A percentile compares a stretch with the other conserved stretches of the same genome.
These are phyloP conservation scores for Botrytis byssoidea DNA, from an alignment of 2,329 filamentous ascomycete species.

Conservation along the genomic window DNA sequence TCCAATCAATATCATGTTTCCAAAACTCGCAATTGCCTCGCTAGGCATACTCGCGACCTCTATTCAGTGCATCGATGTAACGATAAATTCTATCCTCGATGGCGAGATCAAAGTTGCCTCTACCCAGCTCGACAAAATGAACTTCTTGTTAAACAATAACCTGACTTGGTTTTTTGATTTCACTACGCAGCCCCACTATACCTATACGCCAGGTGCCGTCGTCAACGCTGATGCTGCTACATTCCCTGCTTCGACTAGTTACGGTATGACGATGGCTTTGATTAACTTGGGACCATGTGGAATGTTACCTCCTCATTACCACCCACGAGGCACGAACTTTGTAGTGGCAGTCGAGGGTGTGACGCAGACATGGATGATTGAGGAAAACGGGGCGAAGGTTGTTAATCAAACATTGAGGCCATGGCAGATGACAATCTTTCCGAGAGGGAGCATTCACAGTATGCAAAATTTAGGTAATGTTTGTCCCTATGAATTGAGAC, in stretches of 20 bases:
- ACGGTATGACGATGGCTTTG: slow-evolving; percentile 49
- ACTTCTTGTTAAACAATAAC: slow-evolving; percentile 42
- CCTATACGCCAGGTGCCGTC: slow-evolving; percentile 47
- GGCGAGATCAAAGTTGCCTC: slow-evolving; percentile 43
- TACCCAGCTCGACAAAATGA: slow-evolving; percentile 47
- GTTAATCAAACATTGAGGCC: slow-evolving; percentile 44
- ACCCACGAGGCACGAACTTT: slow-evolving; percentile 50
- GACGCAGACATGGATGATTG: slow-evolving; percentile 51
- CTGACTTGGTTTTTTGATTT: slow-evolving; percentile 52
- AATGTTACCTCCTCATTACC: slow-evolving; percentile 51
- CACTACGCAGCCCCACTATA: slow-evolving; percentile 43
- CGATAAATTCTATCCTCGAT: slow-evolving; percentile 43
- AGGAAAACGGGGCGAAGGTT: slow-evolving; percentile 49
- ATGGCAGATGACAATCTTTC: slow-evolving; percentile 51
- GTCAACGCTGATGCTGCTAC: slow-evolving; percentile 52
- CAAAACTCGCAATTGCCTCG: not conserved
- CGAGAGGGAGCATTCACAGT: slow-evolving; percentile 47
- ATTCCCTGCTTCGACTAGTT: slow-evolving; percentile 48
- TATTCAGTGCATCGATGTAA: slow-evolving; percentile 41
- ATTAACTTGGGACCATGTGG: slow-evolving; percentile 51
- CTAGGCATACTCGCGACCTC: slow-evolving; percentile 19
- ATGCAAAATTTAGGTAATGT: slow-evolving; percentile 50
- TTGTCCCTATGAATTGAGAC: not conserved
- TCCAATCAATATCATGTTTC: not conserved
- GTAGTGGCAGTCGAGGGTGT: slow-evolving; percentile 49